Evolutionary conservation across 768 basidiomycete species (phyloP).

Genomic region (Sistotremastrum suecicum): DNA sequence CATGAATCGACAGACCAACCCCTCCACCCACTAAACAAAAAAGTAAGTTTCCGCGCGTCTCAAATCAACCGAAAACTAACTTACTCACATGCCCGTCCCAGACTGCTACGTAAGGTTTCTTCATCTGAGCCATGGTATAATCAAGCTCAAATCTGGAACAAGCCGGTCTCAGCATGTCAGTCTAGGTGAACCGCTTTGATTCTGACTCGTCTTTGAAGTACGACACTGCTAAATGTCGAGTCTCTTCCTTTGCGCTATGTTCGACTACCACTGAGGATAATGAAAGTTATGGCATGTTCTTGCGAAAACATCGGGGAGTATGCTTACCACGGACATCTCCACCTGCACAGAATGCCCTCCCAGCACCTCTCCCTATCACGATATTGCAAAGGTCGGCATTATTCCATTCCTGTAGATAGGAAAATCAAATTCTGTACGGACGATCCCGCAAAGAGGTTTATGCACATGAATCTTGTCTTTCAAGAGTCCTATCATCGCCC

Average conservation of each 20-base stretch:
- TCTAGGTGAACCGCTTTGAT: slow-evolving; percentile 9
- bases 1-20: slow-evolving; percentile 72
- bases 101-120: slow-evolving; percentile 83
- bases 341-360: slow-evolving; percentile 82
- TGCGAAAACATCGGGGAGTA: slow-evolving; percentile 2
- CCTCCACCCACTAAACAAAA: slow-evolving; percentile 78
- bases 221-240: slow-evolving; percentile 50
- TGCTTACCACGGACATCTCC: slow-evolving; percentile 82
- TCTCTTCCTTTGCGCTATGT: slow-evolving; percentile 33
- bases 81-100: slow-evolving; percentile 86
- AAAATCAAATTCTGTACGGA: neutral
- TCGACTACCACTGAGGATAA: slow-evolving; percentile 37
- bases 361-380: slow-evolving; percentile 57
- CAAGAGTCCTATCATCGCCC: slow-evolving; percentile 60
- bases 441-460: neutral
- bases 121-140: slow-evolving; percentile 50
- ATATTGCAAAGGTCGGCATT: slow-evolving; percentile 54
- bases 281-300: neutral
- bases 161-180: slow-evolving; percentile 6
- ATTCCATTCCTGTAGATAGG: slow-evolving; percentile 54
- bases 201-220: slow-evolving; percentile 87
- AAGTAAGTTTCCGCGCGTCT: slow-evolving; percentile 3
- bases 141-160: slow-evolving; percentile 61
- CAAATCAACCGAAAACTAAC: slow-evolving; percentile 19
- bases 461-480: slow-evolving; percentile 64